These are phyloP conservation scores for Paramecium sonneborni DNA, from an alignment of 73 alveolate genomes.

Conservation along the genomic window DNA sequence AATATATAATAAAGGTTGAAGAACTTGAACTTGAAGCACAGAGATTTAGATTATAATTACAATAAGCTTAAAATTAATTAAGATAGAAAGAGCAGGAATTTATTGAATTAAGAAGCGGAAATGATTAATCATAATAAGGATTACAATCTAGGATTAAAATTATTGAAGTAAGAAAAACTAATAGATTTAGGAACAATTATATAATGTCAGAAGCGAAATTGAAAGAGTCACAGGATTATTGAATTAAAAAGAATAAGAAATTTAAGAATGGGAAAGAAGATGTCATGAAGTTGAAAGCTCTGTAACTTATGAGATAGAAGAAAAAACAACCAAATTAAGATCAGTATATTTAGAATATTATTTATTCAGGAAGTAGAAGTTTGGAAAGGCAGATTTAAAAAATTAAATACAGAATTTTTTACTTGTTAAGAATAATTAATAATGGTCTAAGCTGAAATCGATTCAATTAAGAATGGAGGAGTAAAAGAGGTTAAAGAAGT, in stretches of 20 bases:
- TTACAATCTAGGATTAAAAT: background rate
- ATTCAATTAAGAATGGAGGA: conserved; percentile 48
- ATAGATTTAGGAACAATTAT: background rate
- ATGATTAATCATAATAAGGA: background rate
- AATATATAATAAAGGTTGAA: background rate
- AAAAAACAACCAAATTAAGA: background rate
- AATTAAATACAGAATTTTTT: conserved; percentile 17
- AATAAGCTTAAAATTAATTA: background rate
- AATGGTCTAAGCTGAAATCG: conserved; percentile 25
- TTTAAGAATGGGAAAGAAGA: conserved; percentile 1
- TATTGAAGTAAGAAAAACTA: background rate
- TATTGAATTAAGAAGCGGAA: conserved; percentile 27
- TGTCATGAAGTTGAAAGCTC: conserved; percentile 5
- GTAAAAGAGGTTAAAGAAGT: conserved; percentile 31
- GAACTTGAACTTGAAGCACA: conserved; percentile 12
- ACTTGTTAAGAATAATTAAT: conserved; percentile 24
- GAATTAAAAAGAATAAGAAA: background rate
- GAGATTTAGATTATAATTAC: conserved; percentile 27
- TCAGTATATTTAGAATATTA: background rate
- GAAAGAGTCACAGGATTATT: background rate
- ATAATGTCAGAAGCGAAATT: background rate
- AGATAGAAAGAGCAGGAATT: background rate
- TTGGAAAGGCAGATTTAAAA: conserved; percentile 3
- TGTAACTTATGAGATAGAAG: conserved; percentile 3
- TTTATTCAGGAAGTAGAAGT: conserved; percentile 9